Evolutionary conservation across 495 filamentous ascomycete genomes (phyloP), one percentile per base, ranked within the genome.

Genomic region (Penicillium ochrochloron): DNA sequence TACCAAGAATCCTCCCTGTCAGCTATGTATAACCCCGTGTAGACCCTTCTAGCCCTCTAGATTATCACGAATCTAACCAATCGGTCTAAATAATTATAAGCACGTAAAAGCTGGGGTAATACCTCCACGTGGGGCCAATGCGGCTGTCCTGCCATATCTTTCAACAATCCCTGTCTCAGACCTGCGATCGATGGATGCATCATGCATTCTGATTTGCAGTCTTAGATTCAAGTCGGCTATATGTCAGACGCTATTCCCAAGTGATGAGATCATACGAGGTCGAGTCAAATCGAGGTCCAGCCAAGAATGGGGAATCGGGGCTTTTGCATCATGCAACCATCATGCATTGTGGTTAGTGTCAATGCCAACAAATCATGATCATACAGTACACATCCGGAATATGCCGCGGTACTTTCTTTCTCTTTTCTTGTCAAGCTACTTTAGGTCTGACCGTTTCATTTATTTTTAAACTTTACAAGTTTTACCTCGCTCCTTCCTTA

Each of bases 301-400:
- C 53, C 31, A 34, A 34, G 53, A 35, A 33, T 33, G 25, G 25
- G 25, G 1, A 27, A 27, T 37, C 8, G 53, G 53, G 53, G 7
- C 14, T 41, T 54, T 29, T 37, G 53, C 33, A 56, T 37, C 53
- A 56, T 56, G 53, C 53, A 29, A 56, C 19, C 53, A 56, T 21
- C 17, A 56, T 31, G 29, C 9, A 11, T n/a, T 19, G 15, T 21
- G 31, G 31, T 9, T 56, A 21, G 53, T 52, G 48, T 25, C 23
- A 52, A 52, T 52, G 48, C 48, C 23, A 52, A 52, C 48, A 52
- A 52, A 52, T 52, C 44, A 17, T 33, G 31, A 33, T 33, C 31
- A 33, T 33, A 33, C 31, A 7, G 5, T 15, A 29, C 6, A 31
- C 11, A 51, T 31, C 25, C 27, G 27, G 15, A 14, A 52, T 21